Evolutionary conservation across 352 stramenopile species (phyloP), one percentile per base, ranked within the genome.

Genomic region (Globisporangium spiculum): DNA sequence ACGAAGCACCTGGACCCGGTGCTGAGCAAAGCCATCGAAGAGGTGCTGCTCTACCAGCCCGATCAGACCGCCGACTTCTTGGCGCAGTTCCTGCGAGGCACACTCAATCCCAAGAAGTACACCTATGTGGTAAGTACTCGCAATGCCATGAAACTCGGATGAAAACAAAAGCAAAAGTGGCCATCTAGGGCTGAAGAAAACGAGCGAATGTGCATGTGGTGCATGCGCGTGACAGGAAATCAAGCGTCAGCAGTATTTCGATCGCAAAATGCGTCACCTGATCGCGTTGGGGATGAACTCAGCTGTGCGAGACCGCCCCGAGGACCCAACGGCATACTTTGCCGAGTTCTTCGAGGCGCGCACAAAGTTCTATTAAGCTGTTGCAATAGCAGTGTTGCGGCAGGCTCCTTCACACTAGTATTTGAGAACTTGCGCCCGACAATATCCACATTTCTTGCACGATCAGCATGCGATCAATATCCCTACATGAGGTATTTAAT

Each of bases 231-330:
- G 53, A 41, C 63, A 94, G 86, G 78, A 91, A 66, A 64, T 91
- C 20, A 79, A 86, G 57, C 78, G 83, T 10, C 83, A 91, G 73
- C 69, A 80, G 36, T 92, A 91, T 66, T 92, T 88, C 53, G 86
- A 94, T 44, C 81, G 84, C 56, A 91, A 92, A 66, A 78, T 94
- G n/a, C 83, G 83, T 26, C 80, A 89, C 38, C 70, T 92, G n/a
- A 68, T 92, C 32, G 73, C 84, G 1, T 66, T 91, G 12, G 80
- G 77, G 14, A 90, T 88, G 57, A 84, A 83, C 63, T 85, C 72
- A 22, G 81, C 84, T 2, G 72, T 92, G 30, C 81, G 84, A 50
- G 86, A 93, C 27, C 83, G 80, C 9, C 86, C 86, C 20, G 65
- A 77, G 22, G 79, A 93, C 59, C 55, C 79, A 1, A 61, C 67